Evolutionary conservation across 1,139 yeast genomes (phyloP).

Genomic region (Yamadazyma sp.): DNA sequence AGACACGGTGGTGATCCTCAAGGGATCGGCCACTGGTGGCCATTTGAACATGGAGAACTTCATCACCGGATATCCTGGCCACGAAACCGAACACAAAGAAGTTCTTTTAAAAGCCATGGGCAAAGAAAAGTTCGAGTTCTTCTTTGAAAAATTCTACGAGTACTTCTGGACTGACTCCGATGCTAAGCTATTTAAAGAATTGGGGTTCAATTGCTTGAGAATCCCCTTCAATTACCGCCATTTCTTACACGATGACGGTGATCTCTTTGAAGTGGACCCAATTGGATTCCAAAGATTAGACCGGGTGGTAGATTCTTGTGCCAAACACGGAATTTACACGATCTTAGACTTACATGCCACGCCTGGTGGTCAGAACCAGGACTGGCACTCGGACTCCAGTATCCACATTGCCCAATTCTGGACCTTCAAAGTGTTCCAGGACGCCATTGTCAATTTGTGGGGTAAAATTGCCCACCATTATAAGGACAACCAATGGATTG

Average conservation of each 20-base stretch:
- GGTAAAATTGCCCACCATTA: conserved; percentile 38
- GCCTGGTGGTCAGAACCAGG: conserved; percentile 52
- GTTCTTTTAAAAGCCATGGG: conserved; percentile 37
- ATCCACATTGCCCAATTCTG: conserved; percentile 44
- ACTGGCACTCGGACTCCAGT: conserved; percentile 48
- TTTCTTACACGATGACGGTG: conserved; percentile 41
- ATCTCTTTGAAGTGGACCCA: conserved; percentile 34
- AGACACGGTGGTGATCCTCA: conserved; percentile 33
- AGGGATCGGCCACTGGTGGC: conserved; percentile 46
- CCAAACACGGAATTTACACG: conserved; percentile 39
- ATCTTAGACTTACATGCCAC: conserved; percentile 45
- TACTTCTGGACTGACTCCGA: conserved; percentile 49
- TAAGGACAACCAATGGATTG: conserved; percentile 42
- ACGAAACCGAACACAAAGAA: conserved; percentile 45
- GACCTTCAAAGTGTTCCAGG: conserved; percentile 47
- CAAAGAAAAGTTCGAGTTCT: conserved; percentile 40
- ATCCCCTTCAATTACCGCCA: conserved; percentile 50
- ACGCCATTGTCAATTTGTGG: conserved; percentile 42
- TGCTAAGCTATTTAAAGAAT: conserved; percentile 39
- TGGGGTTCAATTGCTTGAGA: conserved; percentile 44
- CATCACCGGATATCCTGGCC: conserved; percentile 51
- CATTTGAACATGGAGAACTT: conserved; percentile 51
- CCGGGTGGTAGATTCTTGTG: conserved; percentile 36
- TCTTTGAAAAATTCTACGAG: conserved; percentile 47
- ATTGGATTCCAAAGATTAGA: conserved; percentile 44